Evolutionary conservation across 2,329 filamentous ascomycete genomes (phyloP).

Genomic region (Epichloe brachyelytri): DNA sequence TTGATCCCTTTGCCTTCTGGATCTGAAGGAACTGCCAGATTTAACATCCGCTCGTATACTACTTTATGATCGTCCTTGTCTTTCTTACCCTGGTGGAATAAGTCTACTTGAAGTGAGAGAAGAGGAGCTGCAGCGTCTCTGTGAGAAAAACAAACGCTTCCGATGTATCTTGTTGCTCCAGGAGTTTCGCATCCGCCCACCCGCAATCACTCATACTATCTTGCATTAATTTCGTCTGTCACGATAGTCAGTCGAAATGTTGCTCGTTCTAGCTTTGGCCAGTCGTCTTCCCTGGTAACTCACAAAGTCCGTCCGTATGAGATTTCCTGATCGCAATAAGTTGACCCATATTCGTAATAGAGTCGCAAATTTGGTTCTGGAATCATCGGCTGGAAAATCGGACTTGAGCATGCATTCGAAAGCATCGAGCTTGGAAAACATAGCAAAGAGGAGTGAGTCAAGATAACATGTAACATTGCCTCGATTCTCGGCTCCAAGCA

Average conservation of each 20-base stretch:
- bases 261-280: not conserved
- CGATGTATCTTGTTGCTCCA: slow-evolving; percentile 88
- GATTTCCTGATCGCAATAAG: slow-evolving; percentile 67
- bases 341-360: slow-evolving; percentile 87
- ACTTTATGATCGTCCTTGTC: slow-evolving; percentile 87
- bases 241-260: slow-evolving; percentile 7
- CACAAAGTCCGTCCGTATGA: slow-evolving; percentile 79
- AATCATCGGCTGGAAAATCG: slow-evolving; percentile 54
- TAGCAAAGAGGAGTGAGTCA: slow-evolving; percentile 82
- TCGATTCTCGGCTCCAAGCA: slow-evolving; percentile 79
- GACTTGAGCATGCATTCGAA: slow-evolving; percentile 89
- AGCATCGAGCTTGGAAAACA: slow-evolving; percentile 82
- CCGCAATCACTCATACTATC: slow-evolving; percentile 73
- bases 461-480: slow-evolving; percentile 87
- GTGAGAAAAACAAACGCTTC: slow-evolving; percentile 95
- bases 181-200: slow-evolving; percentile 64
- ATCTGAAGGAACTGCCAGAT: slow-evolving; percentile 76
- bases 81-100: slow-evolving; percentile 82
- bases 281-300: slow-evolving; percentile 12
- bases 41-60: slow-evolving; percentile 78
- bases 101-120: slow-evolving; percentile 82
- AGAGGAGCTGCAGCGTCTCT: slow-evolving; percentile 73
- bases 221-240: slow-evolving; percentile 68
- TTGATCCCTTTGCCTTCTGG: slow-evolving; percentile 58
- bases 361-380: slow-evolving; percentile 59